Base-by-base conservation (phyloP, 2,329 filamentous ascomycete species). In the Lasiodiplodia hormozganensis region DNA sequence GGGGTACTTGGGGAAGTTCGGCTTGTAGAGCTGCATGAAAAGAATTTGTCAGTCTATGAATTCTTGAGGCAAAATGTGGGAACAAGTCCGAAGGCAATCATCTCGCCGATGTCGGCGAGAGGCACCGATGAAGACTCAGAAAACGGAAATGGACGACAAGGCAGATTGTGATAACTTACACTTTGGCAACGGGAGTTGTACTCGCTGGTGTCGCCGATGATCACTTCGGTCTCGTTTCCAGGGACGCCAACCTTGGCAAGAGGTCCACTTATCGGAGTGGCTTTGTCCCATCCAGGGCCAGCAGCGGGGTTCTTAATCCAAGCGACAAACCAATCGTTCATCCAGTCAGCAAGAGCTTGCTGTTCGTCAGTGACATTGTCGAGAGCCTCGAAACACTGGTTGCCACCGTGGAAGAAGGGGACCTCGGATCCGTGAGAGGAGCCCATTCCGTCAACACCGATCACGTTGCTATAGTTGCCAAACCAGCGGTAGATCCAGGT, bases 401-500 rank as follows among this genome's bases (percentile, higher is more conserved):
- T 83, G 7, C 82, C 82, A 18, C 82, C 82, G 47, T 82, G 76
- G 74, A 83, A 83, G 73, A 82, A 83, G n/a, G 82, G 79, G 0
- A 83, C 80, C 69, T 83, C 79, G 11, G 77, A 78, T 25, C 79
- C 79, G 56, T 81, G 79, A 2, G 79, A 80, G 6, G 79, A 77
- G n/a, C 75, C 76, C 25, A 68, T 43, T 40, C 67, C 58, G 8
- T 18, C 8, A 11, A 68, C 18, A 18, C 58, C 58, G 36, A 80
- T 77, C 2, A 81, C 78, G 62, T 82, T 82, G 68, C 81, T 74
- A 60, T 83, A 83, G 12, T 76, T 73, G 36, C 79, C 81, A 57
- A 82, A 81, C 75, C 82, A 83, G 34, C 82, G 80, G 72, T 83
- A 83, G 3, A 75, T 74, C 82, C 82, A 83, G 0, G 81, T 83